Evolutionary conservation across 2,329 filamentous ascomycete species (phyloP).

Genomic region (Fusarium protoensiforme): DNA sequence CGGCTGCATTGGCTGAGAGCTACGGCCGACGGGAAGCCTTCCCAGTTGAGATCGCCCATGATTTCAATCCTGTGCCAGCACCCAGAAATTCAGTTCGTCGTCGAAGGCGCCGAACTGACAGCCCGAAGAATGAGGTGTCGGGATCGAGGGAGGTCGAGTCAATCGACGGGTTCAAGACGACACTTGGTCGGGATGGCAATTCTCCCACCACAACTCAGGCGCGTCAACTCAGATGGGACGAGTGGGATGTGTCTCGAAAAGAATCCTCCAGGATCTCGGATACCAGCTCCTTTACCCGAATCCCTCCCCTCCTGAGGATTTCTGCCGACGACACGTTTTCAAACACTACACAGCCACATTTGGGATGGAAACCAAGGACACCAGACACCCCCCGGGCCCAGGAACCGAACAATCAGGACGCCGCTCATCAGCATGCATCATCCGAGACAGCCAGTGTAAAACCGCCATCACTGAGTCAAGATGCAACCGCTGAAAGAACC

Average conservation of each 20-base stretch:
- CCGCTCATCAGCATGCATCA: neutral
- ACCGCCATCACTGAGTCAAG: neutral
- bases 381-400: neutral
- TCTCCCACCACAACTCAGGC: slow-evolving; percentile 7
- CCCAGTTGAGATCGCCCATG: slow-evolving; percentile 39
- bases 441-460: neutral
- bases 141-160: slow-evolving; percentile 5
- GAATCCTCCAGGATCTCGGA: slow-evolving; percentile 37
- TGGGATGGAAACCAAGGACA: neutral
- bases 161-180: slow-evolving; percentile 16
- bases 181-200: neutral
- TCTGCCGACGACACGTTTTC: slow-evolving; percentile 19
- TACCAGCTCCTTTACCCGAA: slow-evolving; percentile 22
- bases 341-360: neutral
- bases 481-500: neutral
- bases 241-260: slow-evolving; percentile 41
- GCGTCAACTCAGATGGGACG: slow-evolving; percentile 37
- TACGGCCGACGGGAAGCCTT: slow-evolving; percentile 39
- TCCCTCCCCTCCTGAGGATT: slow-evolving; percentile 27
- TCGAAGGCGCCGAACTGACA: slow-evolving; percentile 35
- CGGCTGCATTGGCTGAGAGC: slow-evolving; percentile 43
- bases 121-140: neutral
- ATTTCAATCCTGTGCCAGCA: slow-evolving; percentile 33
- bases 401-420: neutral
- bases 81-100: slow-evolving; percentile 45